Percentiles rank a stretch among this genome's conserved stretches.
phyloP scores from a whole-genome alignment of 805 yeast species.

The Metschnikowia colocasiae region DNA sequence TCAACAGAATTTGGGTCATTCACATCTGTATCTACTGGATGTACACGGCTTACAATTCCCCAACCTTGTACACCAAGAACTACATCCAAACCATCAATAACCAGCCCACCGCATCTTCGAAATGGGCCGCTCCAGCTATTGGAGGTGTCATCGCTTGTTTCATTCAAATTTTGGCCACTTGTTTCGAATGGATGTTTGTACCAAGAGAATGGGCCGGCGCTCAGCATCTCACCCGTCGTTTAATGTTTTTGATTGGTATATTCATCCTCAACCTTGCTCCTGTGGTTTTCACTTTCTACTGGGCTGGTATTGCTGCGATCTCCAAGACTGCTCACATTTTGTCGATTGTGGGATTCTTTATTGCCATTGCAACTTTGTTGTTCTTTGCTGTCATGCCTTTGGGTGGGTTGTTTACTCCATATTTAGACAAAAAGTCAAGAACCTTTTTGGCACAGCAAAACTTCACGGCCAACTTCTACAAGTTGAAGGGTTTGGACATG shows the following conservation, averaged over 20 bases:
- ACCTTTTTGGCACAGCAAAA: conserved; percentile 90
- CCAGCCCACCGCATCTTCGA: conserved; percentile 82
- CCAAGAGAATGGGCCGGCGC: conserved; percentile 99
- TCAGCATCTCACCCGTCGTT: conserved; percentile 88
- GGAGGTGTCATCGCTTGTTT: conserved; percentile 86
- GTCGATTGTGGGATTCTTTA: conserved; percentile 82
- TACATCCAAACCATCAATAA: conserved; percentile 80
- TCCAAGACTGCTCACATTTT: conserved; percentile 75
- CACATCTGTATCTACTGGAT: conserved; percentile 91
- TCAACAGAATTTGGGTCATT: conserved; percentile 90
- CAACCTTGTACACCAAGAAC: conserved; percentile 82
- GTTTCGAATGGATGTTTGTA: conserved; percentile 92
- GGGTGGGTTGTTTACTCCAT: conserved; percentile 93
- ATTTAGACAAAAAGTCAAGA: conserved; percentile 82
- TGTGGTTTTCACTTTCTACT: conserved; percentile 77
- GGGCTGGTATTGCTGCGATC: conserved; percentile 62
- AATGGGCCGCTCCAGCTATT: conserved; percentile 90
- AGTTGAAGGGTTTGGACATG: conserved; percentile 83
- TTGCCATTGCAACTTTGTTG: conserved; percentile 76
- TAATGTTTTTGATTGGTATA: conserved; percentile 66
- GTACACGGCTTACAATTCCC: conserved; percentile 90
- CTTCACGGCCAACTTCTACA: conserved; percentile 87
- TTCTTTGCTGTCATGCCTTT: conserved; percentile 94
- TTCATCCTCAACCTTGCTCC: conserved; percentile 78
- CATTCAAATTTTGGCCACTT: conserved; percentile 82